These are phyloP conservation scores for Schwanniomyces polymorphus DNA, from an alignment of 805 yeast species.

Conservation along the genomic window DNA sequence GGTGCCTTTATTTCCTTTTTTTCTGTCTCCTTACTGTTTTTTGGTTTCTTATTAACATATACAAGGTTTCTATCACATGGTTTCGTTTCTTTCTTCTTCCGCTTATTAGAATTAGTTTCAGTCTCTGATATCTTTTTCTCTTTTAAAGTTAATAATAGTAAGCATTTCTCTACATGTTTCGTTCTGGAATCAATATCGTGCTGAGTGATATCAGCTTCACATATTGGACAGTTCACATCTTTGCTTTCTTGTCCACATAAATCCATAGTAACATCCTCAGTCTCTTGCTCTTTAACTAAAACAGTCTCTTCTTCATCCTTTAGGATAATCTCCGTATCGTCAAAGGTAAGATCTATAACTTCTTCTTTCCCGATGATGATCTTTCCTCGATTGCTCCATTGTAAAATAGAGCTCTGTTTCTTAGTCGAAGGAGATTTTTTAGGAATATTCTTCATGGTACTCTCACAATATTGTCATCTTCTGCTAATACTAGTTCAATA, in stretches of 20 bases:
- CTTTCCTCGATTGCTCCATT: constrained; percentile 10
- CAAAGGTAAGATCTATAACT: constrained; percentile 15
- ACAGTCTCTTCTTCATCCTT: neutral
- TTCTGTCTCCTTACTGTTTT: neutral
- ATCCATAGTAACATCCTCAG: neutral
- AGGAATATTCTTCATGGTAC: neutral
- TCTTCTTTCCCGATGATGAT: neutral
- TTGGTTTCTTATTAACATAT: constrained; percentile 9
- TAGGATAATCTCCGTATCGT: constrained; percentile 1
- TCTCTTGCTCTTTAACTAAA: neutral
- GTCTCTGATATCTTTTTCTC: constrained; percentile 35
- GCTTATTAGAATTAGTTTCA: constrained; percentile 25
- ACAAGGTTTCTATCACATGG: constrained; percentile 12
- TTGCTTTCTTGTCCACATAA: neutral
- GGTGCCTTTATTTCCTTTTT: constrained; percentile 13
- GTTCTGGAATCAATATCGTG: constrained; percentile 44
- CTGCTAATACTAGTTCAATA: neutral
- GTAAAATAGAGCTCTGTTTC: constrained; percentile 25
- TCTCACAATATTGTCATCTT: neutral
- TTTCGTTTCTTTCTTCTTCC: constrained; percentile 3
- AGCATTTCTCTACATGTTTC: constrained; percentile 58
- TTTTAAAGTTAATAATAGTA: constrained; percentile 27
- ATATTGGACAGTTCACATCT: constrained; percentile 51
- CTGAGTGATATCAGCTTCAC: constrained; percentile 37
- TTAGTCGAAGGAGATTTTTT: constrained; percentile 4